Evolutionary conservation across 768 basidiomycete species (phyloP).

Genomic region (Tricholomella constricta): DNA sequence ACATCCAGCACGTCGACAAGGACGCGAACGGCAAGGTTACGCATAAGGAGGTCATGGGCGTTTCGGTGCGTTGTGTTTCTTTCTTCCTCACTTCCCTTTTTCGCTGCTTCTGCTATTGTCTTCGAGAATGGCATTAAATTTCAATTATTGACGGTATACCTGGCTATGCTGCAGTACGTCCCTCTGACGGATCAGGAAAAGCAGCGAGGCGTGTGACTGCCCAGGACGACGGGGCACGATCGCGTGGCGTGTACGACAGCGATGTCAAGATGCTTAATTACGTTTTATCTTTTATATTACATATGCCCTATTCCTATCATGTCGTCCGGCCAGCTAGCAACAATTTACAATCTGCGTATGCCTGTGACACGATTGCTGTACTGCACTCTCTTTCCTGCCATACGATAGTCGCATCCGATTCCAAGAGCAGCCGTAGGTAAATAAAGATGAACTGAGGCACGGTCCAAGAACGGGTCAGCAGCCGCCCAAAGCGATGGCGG

Average conservation of each 20-base stretch:
- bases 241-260: not conserved
- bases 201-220: slow-evolving; percentile 25
- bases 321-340: no score
- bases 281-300: not conserved
- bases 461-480: no score
- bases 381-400: no score
- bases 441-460: no score
- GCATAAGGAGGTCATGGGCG: slow-evolving; percentile 71
- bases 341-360: no score
- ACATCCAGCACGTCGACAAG: slow-evolving; percentile 82
- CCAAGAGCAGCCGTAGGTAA: no score
- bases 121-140: not conserved
- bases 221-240: not conserved
- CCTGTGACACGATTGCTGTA: no score
- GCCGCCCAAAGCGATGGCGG: no score
- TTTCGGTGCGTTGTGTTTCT: slow-evolving; percentile 57
- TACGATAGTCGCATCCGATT: no score
- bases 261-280: not conserved
- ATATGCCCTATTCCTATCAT: no score
- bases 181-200: slow-evolving; percentile 65
- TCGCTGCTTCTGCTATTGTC: not conserved
- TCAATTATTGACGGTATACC: not conserved
- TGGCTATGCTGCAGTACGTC: slow-evolving; percentile 55
- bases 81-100: not conserved
- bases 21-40: slow-evolving; percentile 66